These are phyloP conservation scores for Trichoderma brevicompactum DNA, from an alignment of 2,329 filamentous ascomycete species.

Conservation along the genomic window DNA sequence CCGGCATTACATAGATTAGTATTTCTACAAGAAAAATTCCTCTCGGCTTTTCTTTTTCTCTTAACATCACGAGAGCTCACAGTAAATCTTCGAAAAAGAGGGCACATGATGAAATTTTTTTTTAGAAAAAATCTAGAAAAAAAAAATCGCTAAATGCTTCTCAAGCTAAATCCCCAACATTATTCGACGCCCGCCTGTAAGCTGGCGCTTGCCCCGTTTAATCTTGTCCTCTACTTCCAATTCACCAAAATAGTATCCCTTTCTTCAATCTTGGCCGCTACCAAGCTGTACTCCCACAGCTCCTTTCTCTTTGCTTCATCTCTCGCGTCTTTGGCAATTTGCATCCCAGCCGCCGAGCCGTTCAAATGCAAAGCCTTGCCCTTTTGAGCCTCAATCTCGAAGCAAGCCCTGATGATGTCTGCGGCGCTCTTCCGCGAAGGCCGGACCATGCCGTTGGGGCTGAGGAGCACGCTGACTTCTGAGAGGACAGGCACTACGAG, in stretches of 20 bases:
- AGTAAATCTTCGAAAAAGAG: neutral
- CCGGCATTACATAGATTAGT: too few species aligned
- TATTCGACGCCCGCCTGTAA: neutral
- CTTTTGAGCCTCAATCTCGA: slow-evolving; percentile 37
- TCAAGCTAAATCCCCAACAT: too few species aligned
- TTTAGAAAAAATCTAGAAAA: too few species aligned
- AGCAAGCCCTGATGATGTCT: slow-evolving; percentile 41
- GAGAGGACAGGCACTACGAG: slow-evolving; percentile 36
- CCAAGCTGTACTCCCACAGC: slow-evolving; percentile 41
- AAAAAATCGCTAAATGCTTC: neutral
- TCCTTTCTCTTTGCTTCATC: slow-evolving; percentile 39
- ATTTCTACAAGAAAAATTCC: too few species aligned
- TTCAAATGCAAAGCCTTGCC: slow-evolving; percentile 43
- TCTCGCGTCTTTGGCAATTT: slow-evolving; percentile 39
- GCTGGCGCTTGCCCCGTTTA: neutral
- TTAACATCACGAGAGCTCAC: too few species aligned
- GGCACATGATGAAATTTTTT: too few species aligned
- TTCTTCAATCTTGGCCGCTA: slow-evolving; percentile 35
- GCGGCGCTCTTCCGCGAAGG: slow-evolving; percentile 41
- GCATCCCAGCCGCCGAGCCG: slow-evolving; percentile 39
- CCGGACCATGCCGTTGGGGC: slow-evolving; percentile 40
- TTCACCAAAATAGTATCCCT: slow-evolving; percentile 37
- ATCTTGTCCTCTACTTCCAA: slow-evolving; percentile 34
- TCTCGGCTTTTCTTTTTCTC: too few species aligned
- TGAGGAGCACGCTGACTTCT: slow-evolving; percentile 34